These are phyloP conservation scores for Hyphopichia buzzinii DNA, from an alignment of 1,139 yeast genomes.

Conservation along the genomic window DNA sequence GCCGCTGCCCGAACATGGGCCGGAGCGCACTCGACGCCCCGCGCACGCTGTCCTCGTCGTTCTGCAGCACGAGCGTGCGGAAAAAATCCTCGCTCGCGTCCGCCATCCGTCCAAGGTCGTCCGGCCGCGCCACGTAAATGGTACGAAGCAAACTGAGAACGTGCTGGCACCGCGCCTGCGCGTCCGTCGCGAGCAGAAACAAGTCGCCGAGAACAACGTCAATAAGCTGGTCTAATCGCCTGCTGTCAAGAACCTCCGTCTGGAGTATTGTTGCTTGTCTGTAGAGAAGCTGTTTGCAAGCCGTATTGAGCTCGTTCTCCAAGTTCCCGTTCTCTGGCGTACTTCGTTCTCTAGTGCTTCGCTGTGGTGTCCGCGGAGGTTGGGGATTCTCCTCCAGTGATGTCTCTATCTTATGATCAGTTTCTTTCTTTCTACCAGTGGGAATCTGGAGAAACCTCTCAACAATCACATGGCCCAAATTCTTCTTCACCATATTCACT, in stretches of 20 bases:
- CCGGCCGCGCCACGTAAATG: constrained; percentile 31
- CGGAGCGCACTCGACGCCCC: constrained; percentile 31
- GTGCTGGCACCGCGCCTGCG: constrained; percentile 22
- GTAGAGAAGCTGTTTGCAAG: constrained; percentile 37
- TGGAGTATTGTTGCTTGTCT: constrained; percentile 43
- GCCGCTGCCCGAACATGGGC: constrained; percentile 25
- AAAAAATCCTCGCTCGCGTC: constrained; percentile 29
- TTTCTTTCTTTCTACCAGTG: constrained; percentile 8
- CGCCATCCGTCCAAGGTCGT: constrained; percentile 20
- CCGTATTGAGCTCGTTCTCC: constrained; percentile 15
- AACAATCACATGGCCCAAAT: constrained; percentile 29
- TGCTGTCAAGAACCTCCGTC: constrained; percentile 27
- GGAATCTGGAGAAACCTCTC: constrained; percentile 23
- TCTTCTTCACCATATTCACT: constrained; percentile 17
- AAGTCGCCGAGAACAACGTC: constrained; percentile 30
- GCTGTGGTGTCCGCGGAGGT: constrained; percentile 2
- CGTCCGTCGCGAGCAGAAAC: constrained; percentile 16
- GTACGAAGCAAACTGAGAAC: constrained; percentile 39
- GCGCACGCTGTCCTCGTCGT: constrained; percentile 38
- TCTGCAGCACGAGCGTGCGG: constrained; percentile 26
- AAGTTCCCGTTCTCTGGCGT: constrained; percentile 2
- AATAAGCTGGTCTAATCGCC: constrained; percentile 30
- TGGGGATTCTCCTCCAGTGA: constrained; percentile 6
- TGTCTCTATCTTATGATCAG: constrained; percentile 1
- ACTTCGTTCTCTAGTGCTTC: constrained; percentile 1